These are phyloP conservation scores for Coemansia javaensis DNA, from an alignment of 192 early-diverging fungal genomes.

Conservation along the genomic window DNA sequence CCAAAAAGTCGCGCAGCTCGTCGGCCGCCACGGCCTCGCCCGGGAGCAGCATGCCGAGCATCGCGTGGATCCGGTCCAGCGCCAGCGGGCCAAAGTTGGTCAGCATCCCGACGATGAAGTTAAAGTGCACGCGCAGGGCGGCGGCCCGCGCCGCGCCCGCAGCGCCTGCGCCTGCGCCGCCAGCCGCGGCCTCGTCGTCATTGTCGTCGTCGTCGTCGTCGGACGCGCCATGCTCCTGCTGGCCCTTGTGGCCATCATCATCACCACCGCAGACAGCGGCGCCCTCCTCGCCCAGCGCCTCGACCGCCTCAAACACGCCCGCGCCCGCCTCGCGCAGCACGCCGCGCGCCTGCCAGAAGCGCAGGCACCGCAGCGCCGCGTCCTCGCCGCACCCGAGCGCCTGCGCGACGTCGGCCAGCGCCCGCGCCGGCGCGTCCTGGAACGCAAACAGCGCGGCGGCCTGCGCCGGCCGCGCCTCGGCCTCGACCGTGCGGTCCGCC, in stretches of 20 bases:
- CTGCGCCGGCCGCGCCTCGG: constrained; percentile 53
- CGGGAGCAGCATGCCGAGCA: constrained; percentile 53
- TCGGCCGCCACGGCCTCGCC: constrained; percentile 33
- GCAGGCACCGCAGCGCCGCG: constrained; percentile 9
- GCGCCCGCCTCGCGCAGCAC: constrained; percentile 24
- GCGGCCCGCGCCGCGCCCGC: constrained; percentile 19
- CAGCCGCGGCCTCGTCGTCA: not conserved
- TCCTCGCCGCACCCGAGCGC: constrained; percentile 21
- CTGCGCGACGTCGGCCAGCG: constrained; percentile 11
- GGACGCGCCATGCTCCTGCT: not conserved
- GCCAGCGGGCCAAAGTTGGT: constrained; percentile 55
- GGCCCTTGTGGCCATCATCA: not conserved
- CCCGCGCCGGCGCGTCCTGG: not conserved
- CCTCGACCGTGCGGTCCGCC: constrained; percentile 42
- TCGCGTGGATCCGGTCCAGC: constrained; percentile 51
- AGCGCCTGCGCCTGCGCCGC: not conserved
- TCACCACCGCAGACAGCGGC: not conserved
- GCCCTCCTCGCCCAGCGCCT: not conserved
- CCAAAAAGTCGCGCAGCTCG: constrained; percentile 43
- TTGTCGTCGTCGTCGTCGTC: constrained; percentile 1
- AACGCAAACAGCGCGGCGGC: constrained; percentile 52
- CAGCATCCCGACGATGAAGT: constrained; percentile 55
- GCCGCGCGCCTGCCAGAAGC: constrained; percentile 41
- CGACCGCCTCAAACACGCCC: constrained; percentile 15
- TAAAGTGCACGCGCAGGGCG: constrained; percentile 48